Conservation (phyloP, 176 grass and related monocot genomes). For the Oryza australiensis region DNA sequence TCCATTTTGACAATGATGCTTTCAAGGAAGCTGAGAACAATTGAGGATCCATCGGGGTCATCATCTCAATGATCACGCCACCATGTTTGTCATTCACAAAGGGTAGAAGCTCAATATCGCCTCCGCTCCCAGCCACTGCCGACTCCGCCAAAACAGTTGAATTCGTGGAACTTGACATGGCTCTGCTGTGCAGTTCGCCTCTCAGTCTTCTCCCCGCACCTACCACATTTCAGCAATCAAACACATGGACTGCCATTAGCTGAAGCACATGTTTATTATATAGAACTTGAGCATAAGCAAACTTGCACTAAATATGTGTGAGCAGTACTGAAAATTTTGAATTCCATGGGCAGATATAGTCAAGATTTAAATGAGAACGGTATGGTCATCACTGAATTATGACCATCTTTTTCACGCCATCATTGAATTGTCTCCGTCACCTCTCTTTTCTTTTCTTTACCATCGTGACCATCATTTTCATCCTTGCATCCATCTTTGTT, state of each 20-base stretch:
- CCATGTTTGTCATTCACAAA: conserved; percentile 71
- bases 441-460: background rate
- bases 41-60: conserved; percentile 55
- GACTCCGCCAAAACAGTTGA: conserved; percentile 22
- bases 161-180: conserved; percentile 42
- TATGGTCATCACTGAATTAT: no score
- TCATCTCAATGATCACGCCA: conserved; percentile 81
- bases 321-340: background rate
- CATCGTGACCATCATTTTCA: background rate
- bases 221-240: background rate
- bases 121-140: conserved; percentile 6
- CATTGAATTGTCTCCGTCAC: background rate
- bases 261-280: background rate
- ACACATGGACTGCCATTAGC: background rate
- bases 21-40: conserved; percentile 64
- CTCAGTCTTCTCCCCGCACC: background rate
- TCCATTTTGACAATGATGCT: conserved; percentile 68
- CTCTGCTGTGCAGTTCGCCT: conserved; percentile 22
- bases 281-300: background rate
- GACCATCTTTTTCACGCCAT: no score
- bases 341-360: background rate
- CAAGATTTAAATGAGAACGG: background rate
- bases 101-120: conserved; percentile 40
- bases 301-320: background rate
- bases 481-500: background rate